phyloP scores from a whole-genome alignment of 1,284 basidiomycete genomes.

The Ceratobasidium sp. region DNA sequence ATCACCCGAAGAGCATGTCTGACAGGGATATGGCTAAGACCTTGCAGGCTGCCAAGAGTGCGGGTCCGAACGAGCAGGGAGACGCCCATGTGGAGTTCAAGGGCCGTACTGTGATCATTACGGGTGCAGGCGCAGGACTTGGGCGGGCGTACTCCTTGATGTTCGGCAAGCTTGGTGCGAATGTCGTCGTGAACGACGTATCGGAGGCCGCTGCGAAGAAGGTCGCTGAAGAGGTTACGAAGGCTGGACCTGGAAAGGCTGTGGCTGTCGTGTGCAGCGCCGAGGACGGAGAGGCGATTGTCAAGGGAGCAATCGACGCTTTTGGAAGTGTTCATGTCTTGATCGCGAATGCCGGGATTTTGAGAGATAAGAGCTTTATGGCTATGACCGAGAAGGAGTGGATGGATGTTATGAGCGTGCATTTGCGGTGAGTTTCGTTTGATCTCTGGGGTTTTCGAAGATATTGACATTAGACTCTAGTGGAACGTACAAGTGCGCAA shows the following conservation, averaged over 20 bases:
- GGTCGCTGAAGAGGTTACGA: constrained; percentile 90
- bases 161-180: constrained; percentile 92
- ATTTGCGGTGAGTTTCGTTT: constrained; percentile 72
- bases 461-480: constrained; percentile 54
- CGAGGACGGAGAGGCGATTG: constrained; percentile 92
- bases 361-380: constrained; percentile 92
- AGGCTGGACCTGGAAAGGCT: constrained; percentile 87
- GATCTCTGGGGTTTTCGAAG: background rate
- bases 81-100: constrained; percentile 84
- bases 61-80: constrained; percentile 81
- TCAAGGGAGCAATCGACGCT: constrained; percentile 87
- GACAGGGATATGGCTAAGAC: constrained; percentile 81
- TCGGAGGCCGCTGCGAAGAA: constrained; percentile 85
- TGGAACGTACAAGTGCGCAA: constrained; percentile 85
- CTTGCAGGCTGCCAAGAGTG: constrained; percentile 75
- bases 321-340: constrained; percentile 93
- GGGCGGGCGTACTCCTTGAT: constrained; percentile 93
- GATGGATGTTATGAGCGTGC: constrained; percentile 92
- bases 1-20: constrained; percentile 78
- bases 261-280: constrained; percentile 87
- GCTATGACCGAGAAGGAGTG: constrained; percentile 94
- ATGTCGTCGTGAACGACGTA: constrained; percentile 97
- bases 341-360: constrained; percentile 94
- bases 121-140: constrained; percentile 93
- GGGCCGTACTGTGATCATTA: constrained; percentile 93